Evolutionary conservation across 2,329 filamentous ascomycete species (phyloP).

Genomic region (Fusarium graminum): DNA sequence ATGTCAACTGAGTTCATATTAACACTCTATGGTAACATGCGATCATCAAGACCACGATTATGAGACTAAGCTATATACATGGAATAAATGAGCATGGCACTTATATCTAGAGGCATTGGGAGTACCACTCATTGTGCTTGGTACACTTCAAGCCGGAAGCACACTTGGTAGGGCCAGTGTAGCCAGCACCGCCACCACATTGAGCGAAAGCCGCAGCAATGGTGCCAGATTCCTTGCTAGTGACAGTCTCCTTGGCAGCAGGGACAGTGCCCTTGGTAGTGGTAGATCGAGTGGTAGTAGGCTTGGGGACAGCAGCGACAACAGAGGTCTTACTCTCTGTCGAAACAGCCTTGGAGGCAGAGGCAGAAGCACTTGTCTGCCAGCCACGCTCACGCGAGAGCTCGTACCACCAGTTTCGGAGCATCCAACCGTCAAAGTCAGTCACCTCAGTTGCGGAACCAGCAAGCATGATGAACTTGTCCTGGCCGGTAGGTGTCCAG

Average conservation of each 20-base stretch:
- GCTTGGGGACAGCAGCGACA: background rate
- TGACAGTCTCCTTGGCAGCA: background rate
- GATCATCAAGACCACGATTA: background rate
- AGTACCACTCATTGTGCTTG: conserved; percentile 47
- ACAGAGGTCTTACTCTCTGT: background rate
- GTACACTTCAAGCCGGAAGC: conserved; percentile 40
- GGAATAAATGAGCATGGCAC: background rate
- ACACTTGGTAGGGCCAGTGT: conserved; percentile 44
- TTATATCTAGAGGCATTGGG: conserved; percentile 43
- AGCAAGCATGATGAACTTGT: conserved; percentile 61
- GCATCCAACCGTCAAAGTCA: conserved; percentile 65
- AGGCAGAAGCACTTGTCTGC: conserved; percentile 29
- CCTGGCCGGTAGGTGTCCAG: conserved; percentile 58
- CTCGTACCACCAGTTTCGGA: conserved; percentile 61
- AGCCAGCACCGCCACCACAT: conserved; percentile 45
- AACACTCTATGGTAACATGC: background rate
- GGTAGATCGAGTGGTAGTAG: background rate
- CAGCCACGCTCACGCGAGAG: conserved; percentile 51
- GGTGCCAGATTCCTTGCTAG: background rate
- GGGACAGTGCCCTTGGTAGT: background rate
- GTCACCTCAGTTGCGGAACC: conserved; percentile 58
- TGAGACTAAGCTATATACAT: background rate
- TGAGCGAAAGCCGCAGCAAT: conserved; percentile 23
- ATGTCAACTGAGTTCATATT: background rate
- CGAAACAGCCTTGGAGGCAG: conserved; percentile 1